Percentiles rank a stretch among this genome's conserved stretches.
phyloP scores from a whole-genome alignment of 768 basidiomycete genomes.

The Trametes cinnabarina region DNA sequence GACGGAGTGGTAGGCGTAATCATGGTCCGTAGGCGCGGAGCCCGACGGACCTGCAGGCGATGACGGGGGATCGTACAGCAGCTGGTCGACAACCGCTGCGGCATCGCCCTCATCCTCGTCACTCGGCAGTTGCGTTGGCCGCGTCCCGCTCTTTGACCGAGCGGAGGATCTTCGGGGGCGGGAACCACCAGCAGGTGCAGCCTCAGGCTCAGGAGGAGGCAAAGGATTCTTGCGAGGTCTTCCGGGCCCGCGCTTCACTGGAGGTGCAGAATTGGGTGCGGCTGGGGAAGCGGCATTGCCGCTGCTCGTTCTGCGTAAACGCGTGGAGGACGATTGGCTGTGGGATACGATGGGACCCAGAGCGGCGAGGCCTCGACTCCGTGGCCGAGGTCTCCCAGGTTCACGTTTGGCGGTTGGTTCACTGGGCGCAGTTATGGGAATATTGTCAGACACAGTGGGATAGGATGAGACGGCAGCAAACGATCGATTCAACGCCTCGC shows the following conservation, averaged over 20 bases:
- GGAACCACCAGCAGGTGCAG: neutral
- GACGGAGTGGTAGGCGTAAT: neutral
- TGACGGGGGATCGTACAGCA: neutral
- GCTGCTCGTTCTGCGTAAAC: neutral
- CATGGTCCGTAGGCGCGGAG: neutral
- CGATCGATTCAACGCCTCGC: conserved; percentile 9
- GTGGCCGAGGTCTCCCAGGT: conserved; percentile 1
- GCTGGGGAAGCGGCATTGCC: neutral
- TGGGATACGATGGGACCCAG: neutral
- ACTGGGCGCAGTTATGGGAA: neutral
- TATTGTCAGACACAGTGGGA: neutral
- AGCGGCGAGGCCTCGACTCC: neutral
- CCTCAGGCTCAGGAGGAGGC: neutral
- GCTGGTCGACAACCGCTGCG: neutral
- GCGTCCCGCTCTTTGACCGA: neutral
- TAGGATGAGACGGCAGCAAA: neutral
- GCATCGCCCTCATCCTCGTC: neutral
- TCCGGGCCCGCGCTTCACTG: conserved; percentile 4
- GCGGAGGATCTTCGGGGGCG: neutral
- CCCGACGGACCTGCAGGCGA: neutral
- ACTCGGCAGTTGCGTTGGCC: neutral
- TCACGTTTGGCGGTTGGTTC: neutral
- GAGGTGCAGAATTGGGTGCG: neutral
- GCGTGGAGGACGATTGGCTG: neutral
- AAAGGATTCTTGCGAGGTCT: conserved; percentile 10